Percentiles rank a stretch among this genome's conserved stretches.
phyloP scores from a whole-genome alignment of 305 asterid genomes.

The Euphrasia arctica region DNA sequence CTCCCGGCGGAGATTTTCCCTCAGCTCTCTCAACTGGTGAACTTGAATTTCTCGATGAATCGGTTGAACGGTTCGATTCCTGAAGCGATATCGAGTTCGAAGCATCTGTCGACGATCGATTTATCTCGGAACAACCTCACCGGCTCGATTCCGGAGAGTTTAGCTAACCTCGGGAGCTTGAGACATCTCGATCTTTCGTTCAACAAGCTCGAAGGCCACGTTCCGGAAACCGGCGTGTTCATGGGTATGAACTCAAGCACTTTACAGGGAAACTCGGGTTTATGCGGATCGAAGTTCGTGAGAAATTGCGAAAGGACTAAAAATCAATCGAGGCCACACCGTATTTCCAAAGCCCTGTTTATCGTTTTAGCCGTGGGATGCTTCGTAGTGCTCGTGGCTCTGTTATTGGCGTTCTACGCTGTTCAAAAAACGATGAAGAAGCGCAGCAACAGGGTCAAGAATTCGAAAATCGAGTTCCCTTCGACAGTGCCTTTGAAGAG shows the following conservation, averaged over 20 bases:
- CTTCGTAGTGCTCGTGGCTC: slow-evolving; percentile 30
- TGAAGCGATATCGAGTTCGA: slow-evolving; percentile 31
- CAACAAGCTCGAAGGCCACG: slow-evolving; percentile 66
- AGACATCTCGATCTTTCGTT: slow-evolving; percentile 66
- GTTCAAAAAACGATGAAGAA: slow-evolving; percentile 29
- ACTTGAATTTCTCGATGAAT: slow-evolving; percentile 63
- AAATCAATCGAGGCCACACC: slow-evolving; percentile 11
- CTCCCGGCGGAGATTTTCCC: slow-evolving; percentile 38
- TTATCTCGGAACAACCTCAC: slow-evolving; percentile 62
- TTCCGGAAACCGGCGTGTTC: slow-evolving; percentile 57
- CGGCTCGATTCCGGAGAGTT: slow-evolving; percentile 56
- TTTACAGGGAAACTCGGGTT: slow-evolving; percentile 58
- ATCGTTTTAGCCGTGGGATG: slow-evolving; percentile 42
- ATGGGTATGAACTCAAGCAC: slow-evolving; percentile 23
- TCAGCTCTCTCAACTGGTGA: slow-evolving; percentile 40
- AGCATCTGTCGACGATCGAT: slow-evolving; percentile 47
- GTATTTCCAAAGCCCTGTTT: slow-evolving; percentile 27
- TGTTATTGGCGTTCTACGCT: slow-evolving; percentile 25
- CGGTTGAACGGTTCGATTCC: slow-evolving; percentile 55
- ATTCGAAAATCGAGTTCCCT: slow-evolving; percentile 26
- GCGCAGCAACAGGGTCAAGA: slow-evolving; percentile 17
- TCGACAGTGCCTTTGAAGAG: slow-evolving; percentile 45
- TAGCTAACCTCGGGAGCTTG: slow-evolving; percentile 43
- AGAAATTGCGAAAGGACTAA: slow-evolving; percentile 32
- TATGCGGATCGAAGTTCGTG: slow-evolving; percentile 48